phyloP scores from a whole-genome alignment of 352 stramenopile species.

The Vaucheria bursata region DNA sequence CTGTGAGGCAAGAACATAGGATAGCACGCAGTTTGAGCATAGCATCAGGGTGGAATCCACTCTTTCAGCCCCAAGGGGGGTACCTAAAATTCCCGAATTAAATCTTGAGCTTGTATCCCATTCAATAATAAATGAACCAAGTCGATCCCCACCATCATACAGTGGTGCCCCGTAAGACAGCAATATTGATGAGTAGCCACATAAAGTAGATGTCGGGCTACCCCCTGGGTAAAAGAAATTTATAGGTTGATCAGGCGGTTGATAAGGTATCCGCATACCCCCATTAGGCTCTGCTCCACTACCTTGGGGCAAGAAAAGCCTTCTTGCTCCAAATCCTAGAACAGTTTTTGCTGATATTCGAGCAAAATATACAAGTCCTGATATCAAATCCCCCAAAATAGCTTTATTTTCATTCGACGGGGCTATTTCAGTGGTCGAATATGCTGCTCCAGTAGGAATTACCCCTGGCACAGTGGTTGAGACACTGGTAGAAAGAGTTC shows the following conservation, averaged over 20 bases:
- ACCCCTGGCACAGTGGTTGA: background rate
- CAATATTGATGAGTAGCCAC: slow-evolving; percentile 59
- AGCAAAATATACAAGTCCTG: slow-evolving; percentile 59
- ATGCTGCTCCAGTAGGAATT: background rate
- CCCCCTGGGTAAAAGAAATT: slow-evolving; percentile 65
- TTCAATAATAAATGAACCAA: slow-evolving; percentile 83
- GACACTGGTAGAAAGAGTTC: background rate
- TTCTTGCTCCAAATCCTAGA: slow-evolving; percentile 71
- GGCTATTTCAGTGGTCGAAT: background rate
- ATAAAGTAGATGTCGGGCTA: slow-evolving; percentile 55
- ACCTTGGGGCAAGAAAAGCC: slow-evolving; percentile 48
- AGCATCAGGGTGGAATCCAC: slow-evolving; percentile 44
- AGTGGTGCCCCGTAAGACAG: slow-evolving; percentile 73
- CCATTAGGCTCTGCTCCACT: slow-evolving; percentile 11
- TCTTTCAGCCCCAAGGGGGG: slow-evolving; percentile 61
- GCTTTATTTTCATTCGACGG: background rate
- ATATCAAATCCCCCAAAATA: background rate
- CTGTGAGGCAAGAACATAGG: slow-evolving; percentile 52
- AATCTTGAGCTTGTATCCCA: slow-evolving; percentile 77
- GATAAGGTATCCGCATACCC: slow-evolving; percentile 40
- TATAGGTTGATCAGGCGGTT: slow-evolving; percentile 61
- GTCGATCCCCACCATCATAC: slow-evolving; percentile 72
- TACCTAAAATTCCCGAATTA: slow-evolving; percentile 59
- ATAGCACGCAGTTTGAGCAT: slow-evolving; percentile 52
- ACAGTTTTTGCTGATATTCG: slow-evolving; percentile 76